phyloP scores from a whole-genome alignment of 192 early-diverging fungal species.

The Rhizoclosmatium sp. region DNA sequence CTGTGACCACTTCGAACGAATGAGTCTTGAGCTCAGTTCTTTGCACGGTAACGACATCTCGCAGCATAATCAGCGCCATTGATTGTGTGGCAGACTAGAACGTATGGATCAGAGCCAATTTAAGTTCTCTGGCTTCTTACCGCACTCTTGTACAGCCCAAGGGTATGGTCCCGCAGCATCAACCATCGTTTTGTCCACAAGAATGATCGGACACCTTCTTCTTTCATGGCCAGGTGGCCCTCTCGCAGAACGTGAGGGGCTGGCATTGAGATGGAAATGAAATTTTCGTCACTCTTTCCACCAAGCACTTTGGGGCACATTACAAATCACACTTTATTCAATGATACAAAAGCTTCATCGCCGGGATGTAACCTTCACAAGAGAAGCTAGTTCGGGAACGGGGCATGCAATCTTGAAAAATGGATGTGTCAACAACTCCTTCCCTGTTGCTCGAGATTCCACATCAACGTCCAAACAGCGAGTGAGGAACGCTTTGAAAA shows the following conservation, averaged over 20 bases:
- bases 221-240: constrained; percentile 57
- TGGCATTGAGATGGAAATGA: neutral
- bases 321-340: neutral
- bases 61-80: constrained; percentile 85
- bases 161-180: constrained; percentile 70
- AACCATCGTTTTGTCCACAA: constrained; percentile 95
- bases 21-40: constrained; percentile 89
- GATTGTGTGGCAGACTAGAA: constrained; percentile 71
- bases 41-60: constrained; percentile 85
- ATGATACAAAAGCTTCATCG: neutral
- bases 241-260: neutral
- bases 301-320: too few species aligned
- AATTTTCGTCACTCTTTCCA: too few species aligned
- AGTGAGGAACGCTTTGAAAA: constrained; percentile 87
- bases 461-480: constrained; percentile 87
- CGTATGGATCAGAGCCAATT: neutral
- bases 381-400: constrained; percentile 75
- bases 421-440: constrained; percentile 83
- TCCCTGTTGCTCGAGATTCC: constrained; percentile 74
- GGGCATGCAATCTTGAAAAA: constrained; percentile 86
- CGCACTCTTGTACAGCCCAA: constrained; percentile 10
- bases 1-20: constrained; percentile 91
- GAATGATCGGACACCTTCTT: constrained; percentile 87
- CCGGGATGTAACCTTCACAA: constrained; percentile 64
- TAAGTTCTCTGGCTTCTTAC: neutral